Evolutionary conservation across 192 early-diverging fungal species (phyloP).

Genomic region (Gamsiella multidivaricata): DNA sequence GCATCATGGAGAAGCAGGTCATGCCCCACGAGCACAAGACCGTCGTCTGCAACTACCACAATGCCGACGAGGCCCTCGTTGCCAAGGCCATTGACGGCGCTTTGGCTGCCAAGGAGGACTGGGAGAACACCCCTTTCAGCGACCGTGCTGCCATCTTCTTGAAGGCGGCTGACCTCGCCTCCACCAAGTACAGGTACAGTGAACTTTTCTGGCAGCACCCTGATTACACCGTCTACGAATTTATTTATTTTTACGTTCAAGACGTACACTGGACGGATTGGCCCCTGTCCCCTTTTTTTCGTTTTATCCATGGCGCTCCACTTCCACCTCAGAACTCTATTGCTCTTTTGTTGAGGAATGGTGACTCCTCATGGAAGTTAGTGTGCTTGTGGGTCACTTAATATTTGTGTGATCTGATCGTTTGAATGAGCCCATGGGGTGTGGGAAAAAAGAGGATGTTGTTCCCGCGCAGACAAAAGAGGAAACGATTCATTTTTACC

Average conservation of each 20-base stretch:
- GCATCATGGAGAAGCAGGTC: conserved; percentile 75
- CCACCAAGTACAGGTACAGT: conserved; percentile 88
- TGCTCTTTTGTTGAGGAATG: background rate
- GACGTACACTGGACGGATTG: too few relatives aligned
- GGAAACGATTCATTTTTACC: background rate
- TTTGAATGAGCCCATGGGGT: conserved; percentile 10
- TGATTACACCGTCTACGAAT: background rate
- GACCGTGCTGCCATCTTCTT: conserved; percentile 96
- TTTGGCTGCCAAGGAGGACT: conserved; percentile 82
- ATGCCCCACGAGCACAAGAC: conserved; percentile 87
- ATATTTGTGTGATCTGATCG: conserved; percentile 30
- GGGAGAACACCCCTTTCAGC: conserved; percentile 94
- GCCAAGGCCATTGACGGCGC: conserved; percentile 89
- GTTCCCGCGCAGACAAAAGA: conserved; percentile 12
- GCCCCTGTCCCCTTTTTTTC: too few relatives aligned
- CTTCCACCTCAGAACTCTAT: background rate
- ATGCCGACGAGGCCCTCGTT: conserved; percentile 78
- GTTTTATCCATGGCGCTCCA: too few relatives aligned
- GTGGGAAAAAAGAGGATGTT: conserved; percentile 16
- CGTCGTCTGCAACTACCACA: conserved; percentile 85
- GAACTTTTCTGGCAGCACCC: background rate
- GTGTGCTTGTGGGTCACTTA: conserved; percentile 27
- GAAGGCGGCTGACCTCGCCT: conserved; percentile 94
- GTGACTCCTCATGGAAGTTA: conserved; percentile 10
- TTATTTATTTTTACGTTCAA: background rate